Evolutionary conservation across 2,329 filamentous ascomycete species (phyloP), one percentile per base, ranked within the genome.

Genomic region (Ascochyta fabae): DNA sequence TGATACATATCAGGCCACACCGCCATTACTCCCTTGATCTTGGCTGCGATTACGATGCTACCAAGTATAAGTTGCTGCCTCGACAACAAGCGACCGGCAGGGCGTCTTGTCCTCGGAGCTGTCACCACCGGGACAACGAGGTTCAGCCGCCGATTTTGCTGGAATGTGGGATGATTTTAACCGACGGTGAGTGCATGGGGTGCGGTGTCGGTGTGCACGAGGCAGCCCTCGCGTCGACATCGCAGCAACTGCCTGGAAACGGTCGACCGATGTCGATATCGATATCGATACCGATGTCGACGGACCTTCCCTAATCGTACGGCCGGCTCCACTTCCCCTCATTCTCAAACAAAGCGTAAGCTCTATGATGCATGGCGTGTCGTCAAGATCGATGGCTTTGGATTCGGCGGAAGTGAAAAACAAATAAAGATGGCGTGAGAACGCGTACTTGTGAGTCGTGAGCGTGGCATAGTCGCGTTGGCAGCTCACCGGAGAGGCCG

Each of bases 281-380:
- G 48, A 51, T 19, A 35, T 35, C 33, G 29, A 33, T 33, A 33
- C 6, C 24, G 4, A 52, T 12, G 26, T 48, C 48, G 48, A 51
- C 13, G 29, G 22, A 50, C 42, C 38, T 56, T 50, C 41, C 53
- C 50, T 50, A 27, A 47, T 43, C 26, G 31, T 27, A 16, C 31
- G 36, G 27, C 31, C 9, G 26, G 43, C 47, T 56, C 53, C 53
- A 51, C 53, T 51, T 51, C 53, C 53, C 53, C 47, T 51, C 53
- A 34, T 36, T 27, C 38, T 13, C 53, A 56, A 42, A 56, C 53
- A 43, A 47, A 42, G 47, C 38, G 47, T 35, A 40, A 51, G 51
- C 53, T 47, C 47, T 51, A 43, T 43, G 12, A 31, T 26, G 10
- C 23, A 33, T 27, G 38, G 47, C 38, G 33, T 48, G 43, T 56